Percentiles rank a stretch among this genome's conserved stretches.
Evolutionary conservation across 2,329 filamentous ascomycete species (phyloP).

Genomic region (Davidsoniella eucalypti): DNA sequence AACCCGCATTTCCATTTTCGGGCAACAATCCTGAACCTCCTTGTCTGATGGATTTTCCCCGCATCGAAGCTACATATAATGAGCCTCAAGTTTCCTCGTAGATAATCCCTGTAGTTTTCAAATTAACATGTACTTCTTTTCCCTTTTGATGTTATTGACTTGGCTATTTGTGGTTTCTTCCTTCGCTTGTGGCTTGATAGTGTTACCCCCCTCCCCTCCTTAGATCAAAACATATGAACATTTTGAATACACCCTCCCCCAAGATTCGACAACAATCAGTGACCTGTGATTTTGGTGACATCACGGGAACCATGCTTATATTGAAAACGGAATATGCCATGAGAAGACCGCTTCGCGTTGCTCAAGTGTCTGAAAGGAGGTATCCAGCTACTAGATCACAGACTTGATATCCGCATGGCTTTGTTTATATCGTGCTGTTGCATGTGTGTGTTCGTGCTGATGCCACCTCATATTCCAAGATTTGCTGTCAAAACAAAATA

Average conservation of each 20-base stretch:
- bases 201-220: too few relatives aligned
- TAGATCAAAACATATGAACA: too few relatives aligned
- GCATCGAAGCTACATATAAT: neutral
- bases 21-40: conserved; percentile 10
- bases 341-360: conserved; percentile 1
- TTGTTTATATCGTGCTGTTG: too few relatives aligned
- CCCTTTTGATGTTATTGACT: neutral
- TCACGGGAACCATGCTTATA: too few relatives aligned
- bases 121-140: neutral
- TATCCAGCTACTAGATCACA: neutral
- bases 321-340: too few relatives aligned
- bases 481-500: too few relatives aligned
- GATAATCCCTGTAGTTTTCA: neutral
- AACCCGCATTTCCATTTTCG: conserved; percentile 4
- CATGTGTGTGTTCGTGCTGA: too few relatives aligned
- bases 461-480: too few relatives aligned
- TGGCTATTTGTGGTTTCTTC: neutral
- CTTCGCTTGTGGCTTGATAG: too few relatives aligned
- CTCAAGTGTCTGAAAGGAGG: neutral
- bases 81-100: conserved; percentile 7
- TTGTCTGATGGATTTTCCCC: neutral
- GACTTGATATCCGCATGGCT: neutral
- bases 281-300: too few relatives aligned
- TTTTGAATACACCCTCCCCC: too few relatives aligned
- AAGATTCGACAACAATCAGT: too few relatives aligned